Percentiles rank a stretch among this genome's conserved stretches.
Evolutionary conservation across 2,329 filamentous ascomycete genomes (phyloP).

Genomic region (Penicillium expansum): DNA sequence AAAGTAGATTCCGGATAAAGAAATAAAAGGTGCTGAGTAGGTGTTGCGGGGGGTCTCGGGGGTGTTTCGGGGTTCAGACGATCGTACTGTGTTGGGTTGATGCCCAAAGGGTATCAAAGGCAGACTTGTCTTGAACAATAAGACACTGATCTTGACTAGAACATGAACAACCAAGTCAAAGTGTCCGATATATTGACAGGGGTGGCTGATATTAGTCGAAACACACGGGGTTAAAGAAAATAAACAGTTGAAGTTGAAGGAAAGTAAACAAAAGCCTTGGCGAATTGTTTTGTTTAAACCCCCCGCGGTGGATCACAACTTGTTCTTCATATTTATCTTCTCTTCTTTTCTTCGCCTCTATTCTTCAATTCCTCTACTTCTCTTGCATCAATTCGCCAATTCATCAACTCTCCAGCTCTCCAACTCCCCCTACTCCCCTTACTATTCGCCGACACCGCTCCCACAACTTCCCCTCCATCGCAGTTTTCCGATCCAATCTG

Average conservation of each 20-base stretch:
- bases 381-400: slow-evolving; percentile 2
- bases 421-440: neutral
- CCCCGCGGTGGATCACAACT: slow-evolving; percentile 25
- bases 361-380: neutral
- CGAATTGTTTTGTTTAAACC: slow-evolving; percentile 23
- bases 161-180: neutral
- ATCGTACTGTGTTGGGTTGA: slow-evolving; percentile 17
- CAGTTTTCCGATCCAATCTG: slow-evolving; percentile 6
- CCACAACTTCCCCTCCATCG: slow-evolving; percentile 2
- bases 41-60: neutral
- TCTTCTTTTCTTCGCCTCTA: neutral
- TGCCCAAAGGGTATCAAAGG: slow-evolving; percentile 21
- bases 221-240: slow-evolving; percentile 6
- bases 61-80: neutral
- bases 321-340: slow-evolving; percentile 5
- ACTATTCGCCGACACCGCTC: slow-evolving; percentile 5
- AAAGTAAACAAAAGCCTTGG: slow-evolving; percentile 30
- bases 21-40: neutral
- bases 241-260: slow-evolving; percentile 22
- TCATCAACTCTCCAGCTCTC: neutral
- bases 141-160: neutral
- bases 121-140: slow-evolving; percentile 8
- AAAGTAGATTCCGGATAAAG: neutral
- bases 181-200: neutral
- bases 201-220: neutral